A percentile compares a stretch with the other conserved stretches of the same genome.
phyloP scores from a whole-genome alignment of 192 early-diverging fungal species.

The Borealophlyctis nickersoniae region DNA sequence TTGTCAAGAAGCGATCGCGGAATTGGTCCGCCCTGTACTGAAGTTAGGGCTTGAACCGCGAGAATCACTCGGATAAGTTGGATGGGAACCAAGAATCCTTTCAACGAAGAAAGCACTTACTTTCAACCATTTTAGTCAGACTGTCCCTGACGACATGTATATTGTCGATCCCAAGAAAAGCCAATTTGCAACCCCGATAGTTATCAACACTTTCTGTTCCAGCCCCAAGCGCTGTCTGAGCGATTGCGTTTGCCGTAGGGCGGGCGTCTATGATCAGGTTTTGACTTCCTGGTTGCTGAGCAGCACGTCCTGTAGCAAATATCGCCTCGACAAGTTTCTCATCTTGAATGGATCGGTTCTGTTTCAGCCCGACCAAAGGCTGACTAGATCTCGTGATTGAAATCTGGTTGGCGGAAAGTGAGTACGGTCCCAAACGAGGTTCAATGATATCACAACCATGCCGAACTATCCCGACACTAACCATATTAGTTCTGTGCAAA shows the following conservation, averaged over 20 bases:
- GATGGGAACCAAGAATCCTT: not conserved
- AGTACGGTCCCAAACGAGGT: not conserved
- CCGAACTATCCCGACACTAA: constrained; percentile 31
- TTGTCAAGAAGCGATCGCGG: constrained; percentile 44
- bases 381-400: constrained; percentile 92
- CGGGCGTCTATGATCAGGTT: constrained; percentile 96
- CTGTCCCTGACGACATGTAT: constrained; percentile 97
- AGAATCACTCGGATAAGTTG: not conserved
- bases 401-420: constrained; percentile 37
- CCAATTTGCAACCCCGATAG: constrained; percentile 82
- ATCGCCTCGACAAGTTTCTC: constrained; percentile 95
- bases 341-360: constrained; percentile 93
- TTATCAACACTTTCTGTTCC: constrained; percentile 94
- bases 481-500: constrained; percentile 77
- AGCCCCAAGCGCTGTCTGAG: constrained; percentile 86
- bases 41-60: constrained; percentile 3
- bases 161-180: constrained; percentile 92
- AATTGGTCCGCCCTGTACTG: constrained; percentile 23
- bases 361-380: constrained; percentile 94
- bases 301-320: constrained; percentile 47
- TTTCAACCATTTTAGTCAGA: constrained; percentile 76
- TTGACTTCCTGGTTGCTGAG: not conserved
- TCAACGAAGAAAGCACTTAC: constrained; percentile 50
- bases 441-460: not conserved
- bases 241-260: constrained; percentile 90